Evolutionary conservation across 129 eudicot species (phyloP).

Genomic region (Escallonia herrerae): DNA sequence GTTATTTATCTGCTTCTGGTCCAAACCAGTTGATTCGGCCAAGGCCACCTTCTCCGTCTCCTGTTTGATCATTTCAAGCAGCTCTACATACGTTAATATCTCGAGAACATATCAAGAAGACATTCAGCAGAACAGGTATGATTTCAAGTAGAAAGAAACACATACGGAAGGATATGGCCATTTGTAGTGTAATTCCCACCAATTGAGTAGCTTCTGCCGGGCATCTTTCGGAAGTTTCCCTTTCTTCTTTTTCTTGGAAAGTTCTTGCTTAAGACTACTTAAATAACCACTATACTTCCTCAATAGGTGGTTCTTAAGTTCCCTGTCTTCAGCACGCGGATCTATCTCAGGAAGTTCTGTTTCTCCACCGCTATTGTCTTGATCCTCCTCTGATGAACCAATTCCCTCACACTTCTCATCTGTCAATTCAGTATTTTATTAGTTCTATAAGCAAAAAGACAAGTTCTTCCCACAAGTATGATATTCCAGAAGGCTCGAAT

Average conservation of each 20-base stretch:
- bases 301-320: slow-evolving; percentile 82
- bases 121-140: too few relatives aligned
- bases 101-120: not conserved
- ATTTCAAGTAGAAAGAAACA: not conserved
- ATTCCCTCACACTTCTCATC: slow-evolving; percentile 82
- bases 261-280: slow-evolving; percentile 91
- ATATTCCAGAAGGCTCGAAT: too few relatives aligned
- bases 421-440: slow-evolving; percentile 15
- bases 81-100: not conserved
- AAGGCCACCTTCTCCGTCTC: slow-evolving; percentile 96
- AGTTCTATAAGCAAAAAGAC: not conserved
- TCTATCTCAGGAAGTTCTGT: slow-evolving; percentile 71
- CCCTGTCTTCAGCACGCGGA: slow-evolving; percentile 97
- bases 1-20: slow-evolving; percentile 90
- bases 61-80: slow-evolving; percentile 20
- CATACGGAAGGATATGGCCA: slow-evolving; percentile 99
- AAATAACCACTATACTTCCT: slow-evolving; percentile 90
- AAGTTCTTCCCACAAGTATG: too few relatives aligned
- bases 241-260: slow-evolving; percentile 96
- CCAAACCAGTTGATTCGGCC: slow-evolving; percentile 96
- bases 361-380: slow-evolving; percentile 75
- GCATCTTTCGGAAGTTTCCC: slow-evolving; percentile 98
- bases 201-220: slow-evolving; percentile 75
- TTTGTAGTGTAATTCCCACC: slow-evolving; percentile 99
- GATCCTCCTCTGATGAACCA: slow-evolving; percentile 93